A percentile compares a stretch with the other conserved stretches of the same genome.
These are phyloP conservation scores for Citrullus mucosospermus DNA, from an alignment of 306 rosid species.

Conservation along the genomic window DNA sequence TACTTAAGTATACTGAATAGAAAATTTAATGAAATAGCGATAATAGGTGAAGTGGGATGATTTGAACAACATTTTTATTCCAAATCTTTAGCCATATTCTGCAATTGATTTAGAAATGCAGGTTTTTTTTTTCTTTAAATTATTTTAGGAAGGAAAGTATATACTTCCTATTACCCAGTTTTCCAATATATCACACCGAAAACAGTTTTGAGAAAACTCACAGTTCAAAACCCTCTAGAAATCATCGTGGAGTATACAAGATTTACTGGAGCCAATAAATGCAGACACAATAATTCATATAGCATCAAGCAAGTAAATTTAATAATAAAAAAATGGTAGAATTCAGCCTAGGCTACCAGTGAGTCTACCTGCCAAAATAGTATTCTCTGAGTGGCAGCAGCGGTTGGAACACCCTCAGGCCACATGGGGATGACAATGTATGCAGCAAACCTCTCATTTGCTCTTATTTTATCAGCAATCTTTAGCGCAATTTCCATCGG, in stretches of 20 bases:
- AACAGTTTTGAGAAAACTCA: background rate
- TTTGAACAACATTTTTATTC: background rate
- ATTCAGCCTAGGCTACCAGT: constrained; percentile 2
- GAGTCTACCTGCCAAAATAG: constrained; percentile 92
- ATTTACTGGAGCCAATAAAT: background rate
- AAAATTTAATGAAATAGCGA: background rate
- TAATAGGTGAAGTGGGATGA: background rate
- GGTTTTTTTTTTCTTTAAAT: background rate
- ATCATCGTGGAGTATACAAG: background rate
- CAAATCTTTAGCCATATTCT: background rate
- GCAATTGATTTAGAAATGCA: background rate
- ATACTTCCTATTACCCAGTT: background rate
- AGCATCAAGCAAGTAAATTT: background rate
- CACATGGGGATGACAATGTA: constrained; percentile 97
- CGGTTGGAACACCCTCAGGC: constrained; percentile 98
- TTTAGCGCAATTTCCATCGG: constrained; percentile 96
- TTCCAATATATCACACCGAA: background rate
- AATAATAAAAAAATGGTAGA: background rate
- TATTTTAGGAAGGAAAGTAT: background rate
- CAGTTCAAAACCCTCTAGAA: background rate
- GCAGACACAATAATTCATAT: background rate
- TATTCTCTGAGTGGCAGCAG: constrained; percentile 83
- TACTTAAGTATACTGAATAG: background rate
- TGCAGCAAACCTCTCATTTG: constrained; percentile 82
- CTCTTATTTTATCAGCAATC: constrained; percentile 81